Evolutionary conservation across 371 early-diverging fungal species (phyloP).

Genomic region (Zancudomyces culisetae): DNA sequence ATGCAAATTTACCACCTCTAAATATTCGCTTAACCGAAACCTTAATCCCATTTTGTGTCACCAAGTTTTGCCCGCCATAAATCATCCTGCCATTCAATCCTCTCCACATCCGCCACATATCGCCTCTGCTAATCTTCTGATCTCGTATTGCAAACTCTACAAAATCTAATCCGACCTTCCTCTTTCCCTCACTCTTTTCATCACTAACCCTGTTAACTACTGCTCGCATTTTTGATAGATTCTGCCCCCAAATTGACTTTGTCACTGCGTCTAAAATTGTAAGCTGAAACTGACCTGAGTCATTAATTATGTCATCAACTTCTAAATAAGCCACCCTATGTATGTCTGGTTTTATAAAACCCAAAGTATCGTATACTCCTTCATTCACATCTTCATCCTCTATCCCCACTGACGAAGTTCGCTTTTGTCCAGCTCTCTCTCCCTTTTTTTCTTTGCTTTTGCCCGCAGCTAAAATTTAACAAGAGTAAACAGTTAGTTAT

Average conservation of each 20-base stretch:
- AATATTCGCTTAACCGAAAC: slow-evolving; percentile 72
- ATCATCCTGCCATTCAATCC: slow-evolving; percentile 47
- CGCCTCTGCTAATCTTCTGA: slow-evolving; percentile 80
- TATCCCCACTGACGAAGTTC: not conserved
- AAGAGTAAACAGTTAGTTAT: not conserved
- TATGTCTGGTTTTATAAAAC: slow-evolving; percentile 6
- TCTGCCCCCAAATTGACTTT: slow-evolving; percentile 10
- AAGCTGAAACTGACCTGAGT: slow-evolving; percentile 36
- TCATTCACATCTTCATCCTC: slow-evolving; percentile 1
- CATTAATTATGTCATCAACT: slow-evolving; percentile 18
- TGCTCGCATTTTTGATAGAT: slow-evolving; percentile 8
- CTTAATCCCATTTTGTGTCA: slow-evolving; percentile 50
- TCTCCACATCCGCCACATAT: slow-evolving; percentile 82
- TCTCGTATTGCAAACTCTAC: slow-evolving; percentile 76
- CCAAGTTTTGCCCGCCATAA: slow-evolving; percentile 57
- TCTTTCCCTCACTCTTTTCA: slow-evolving; percentile 18
- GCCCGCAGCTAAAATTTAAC: not conserved
- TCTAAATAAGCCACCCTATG: slow-evolving; percentile 13
- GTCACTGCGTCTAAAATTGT: slow-evolving; percentile 6
- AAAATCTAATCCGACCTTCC: slow-evolving; percentile 40
- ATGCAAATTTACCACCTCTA: slow-evolving; percentile 28
- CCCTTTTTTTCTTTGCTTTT: not conserved
- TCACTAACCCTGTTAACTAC: slow-evolving; percentile 37
- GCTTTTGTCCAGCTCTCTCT: not conserved
- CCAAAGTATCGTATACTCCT: slow-evolving; percentile 5